phyloP scores from a whole-genome alignment of 2,329 filamentous ascomycete genomes.

The Ophiobolus disseminans region DNA sequence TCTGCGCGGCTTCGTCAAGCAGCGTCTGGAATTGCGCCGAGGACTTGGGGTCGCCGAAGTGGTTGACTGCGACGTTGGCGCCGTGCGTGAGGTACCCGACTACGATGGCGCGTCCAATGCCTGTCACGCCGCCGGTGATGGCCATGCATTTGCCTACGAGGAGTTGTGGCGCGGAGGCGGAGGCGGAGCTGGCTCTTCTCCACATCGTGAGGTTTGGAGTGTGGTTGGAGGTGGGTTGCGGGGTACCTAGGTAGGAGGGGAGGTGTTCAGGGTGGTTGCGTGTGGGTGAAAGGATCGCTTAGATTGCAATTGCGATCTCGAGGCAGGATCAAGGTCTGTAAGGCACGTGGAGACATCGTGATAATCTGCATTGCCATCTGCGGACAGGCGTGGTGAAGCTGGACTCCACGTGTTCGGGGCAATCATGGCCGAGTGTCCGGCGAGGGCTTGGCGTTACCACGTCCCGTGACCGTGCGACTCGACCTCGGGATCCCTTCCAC shows the following conservation, averaged over 20 bases:
- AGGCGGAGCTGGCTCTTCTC: slow-evolving; percentile 4
- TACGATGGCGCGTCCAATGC: slow-evolving; percentile 85
- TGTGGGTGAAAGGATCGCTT: neutral
- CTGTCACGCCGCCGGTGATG: slow-evolving; percentile 85
- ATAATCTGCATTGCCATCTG: neutral
- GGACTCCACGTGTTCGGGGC: slow-evolving; percentile 19
- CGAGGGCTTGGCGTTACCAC: slow-evolving; percentile 25
- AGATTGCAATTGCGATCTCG: neutral
- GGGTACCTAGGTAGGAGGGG: too few relatives aligned
- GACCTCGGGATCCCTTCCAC: too few relatives aligned
- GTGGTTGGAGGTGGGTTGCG: slow-evolving; percentile 4
- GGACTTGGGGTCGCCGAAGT: slow-evolving; percentile 67
- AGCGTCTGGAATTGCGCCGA: slow-evolving; percentile 58
- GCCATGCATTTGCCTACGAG: slow-evolving; percentile 79
- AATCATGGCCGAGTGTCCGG: slow-evolving; percentile 29
- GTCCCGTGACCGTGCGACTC: too few relatives aligned
- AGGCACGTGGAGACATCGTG: neutral
- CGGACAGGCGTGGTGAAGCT: slow-evolving; percentile 3
- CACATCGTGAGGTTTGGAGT: slow-evolving; percentile 7
- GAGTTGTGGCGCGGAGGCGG: slow-evolving; percentile 53
- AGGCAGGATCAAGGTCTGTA: neutral
- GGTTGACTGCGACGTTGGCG: slow-evolving; percentile 80
- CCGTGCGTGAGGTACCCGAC: slow-evolving; percentile 80
- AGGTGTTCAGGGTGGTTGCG: slow-evolving; percentile 3
- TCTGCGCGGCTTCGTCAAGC: slow-evolving; percentile 44